Evolutionary conservation across 352 stramenopile species (phyloP), one percentile per base, ranked within the genome.

Genomic region (Salisapilia sapeloensis): DNA sequence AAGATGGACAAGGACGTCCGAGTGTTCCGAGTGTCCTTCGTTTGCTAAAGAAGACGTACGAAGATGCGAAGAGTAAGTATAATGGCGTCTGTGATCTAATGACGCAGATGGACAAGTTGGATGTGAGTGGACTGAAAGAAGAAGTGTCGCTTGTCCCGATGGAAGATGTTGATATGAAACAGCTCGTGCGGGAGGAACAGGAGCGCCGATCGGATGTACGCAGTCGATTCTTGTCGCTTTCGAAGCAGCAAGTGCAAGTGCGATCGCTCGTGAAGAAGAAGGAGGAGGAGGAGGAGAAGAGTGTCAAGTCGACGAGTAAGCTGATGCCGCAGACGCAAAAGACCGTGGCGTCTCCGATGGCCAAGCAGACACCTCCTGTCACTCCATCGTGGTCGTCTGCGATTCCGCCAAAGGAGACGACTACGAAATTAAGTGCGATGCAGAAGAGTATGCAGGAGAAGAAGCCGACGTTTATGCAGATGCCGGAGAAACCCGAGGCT

Each of bases 31-130:
- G n/a, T n/a, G n/a, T 82, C 12, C 79, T 82, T 48, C 58, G 60
- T 33, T 58, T 77, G 18, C 39, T 82, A 17, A 79, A 79, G 37
- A 60, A 79, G 22, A 82, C 66, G 23, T 82, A 79, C 30, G 63
- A 82, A 35, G 78, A 49, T 20, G 79, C 66, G 11, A 82, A 82
- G 50, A 38, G 65, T 26, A 60, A 82, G 44, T 82, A 82, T 40
- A 78, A 82, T 46, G 57, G 50, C 11, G 63, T 61, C 11, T 78
- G 49, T 22, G 44, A 57, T 6, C 27, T 82, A 10, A 48, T 63
- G 32, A 49, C 76, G 22, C 38, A 70, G 16, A 32, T 82, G 21
- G 58, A 76, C 18, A 60, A 57, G 6, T 21, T 81, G 27, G 77
- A 38, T 35, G 22, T 82, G 35, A 40, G n/a, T n/a, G n/a, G n/a